A percentile compares a stretch with the other conserved stretches of the same genome.
Evolutionary conservation across 208 protist species (phyloP).

Genomic region (Leishmania arabica): DNA sequence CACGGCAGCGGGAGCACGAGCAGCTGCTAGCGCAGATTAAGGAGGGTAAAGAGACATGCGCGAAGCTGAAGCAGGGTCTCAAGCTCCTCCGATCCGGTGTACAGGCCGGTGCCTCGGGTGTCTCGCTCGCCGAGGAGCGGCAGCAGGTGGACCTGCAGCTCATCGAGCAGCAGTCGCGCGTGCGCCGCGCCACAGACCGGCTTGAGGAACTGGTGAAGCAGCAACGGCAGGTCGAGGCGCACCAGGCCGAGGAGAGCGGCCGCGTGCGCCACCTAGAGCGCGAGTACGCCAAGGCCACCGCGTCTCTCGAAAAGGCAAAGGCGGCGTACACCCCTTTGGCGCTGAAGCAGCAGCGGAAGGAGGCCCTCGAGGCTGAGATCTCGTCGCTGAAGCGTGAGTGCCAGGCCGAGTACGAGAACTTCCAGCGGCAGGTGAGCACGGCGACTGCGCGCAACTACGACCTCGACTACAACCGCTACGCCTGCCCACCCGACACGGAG

Average conservation of each 20-base stretch:
- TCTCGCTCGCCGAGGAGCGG: slow-evolving; percentile 82
- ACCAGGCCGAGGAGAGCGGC: slow-evolving; percentile 40
- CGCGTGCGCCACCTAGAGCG: slow-evolving; percentile 36
- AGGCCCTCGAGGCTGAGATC: slow-evolving; percentile 46
- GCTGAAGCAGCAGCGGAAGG: slow-evolving; percentile 42
- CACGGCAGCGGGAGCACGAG: slow-evolving; percentile 41
- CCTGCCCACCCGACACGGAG: slow-evolving; percentile 37
- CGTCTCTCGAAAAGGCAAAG: slow-evolving; percentile 41
- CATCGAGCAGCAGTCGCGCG: slow-evolving; percentile 48
- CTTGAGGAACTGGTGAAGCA: slow-evolving; percentile 52
- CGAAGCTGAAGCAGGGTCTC: slow-evolving; percentile 69
- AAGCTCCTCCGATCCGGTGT: slow-evolving; percentile 81
- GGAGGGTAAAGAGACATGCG: slow-evolving; percentile 47
- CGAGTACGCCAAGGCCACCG: slow-evolving; percentile 33
- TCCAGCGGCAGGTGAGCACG: slow-evolving; percentile 55
- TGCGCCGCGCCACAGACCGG: slow-evolving; percentile 51
- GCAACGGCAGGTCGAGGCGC: slow-evolving; percentile 41
- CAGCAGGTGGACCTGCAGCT: slow-evolving; percentile 63
- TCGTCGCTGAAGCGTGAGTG: slow-evolving; percentile 50
- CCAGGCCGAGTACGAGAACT: slow-evolving; percentile 61
- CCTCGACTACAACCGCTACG: slow-evolving; percentile 66
- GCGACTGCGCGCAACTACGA: slow-evolving; percentile 48
- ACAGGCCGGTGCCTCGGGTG: slow-evolving; percentile 68
- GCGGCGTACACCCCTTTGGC: slow-evolving; percentile 35
- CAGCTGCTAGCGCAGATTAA: slow-evolving; percentile 53